Percentiles rank a stretch among this genome's conserved stretches.
Evolutionary conservation across 805 yeast species (phyloP).

Genomic region (Metschnikowia lunata): DNA sequence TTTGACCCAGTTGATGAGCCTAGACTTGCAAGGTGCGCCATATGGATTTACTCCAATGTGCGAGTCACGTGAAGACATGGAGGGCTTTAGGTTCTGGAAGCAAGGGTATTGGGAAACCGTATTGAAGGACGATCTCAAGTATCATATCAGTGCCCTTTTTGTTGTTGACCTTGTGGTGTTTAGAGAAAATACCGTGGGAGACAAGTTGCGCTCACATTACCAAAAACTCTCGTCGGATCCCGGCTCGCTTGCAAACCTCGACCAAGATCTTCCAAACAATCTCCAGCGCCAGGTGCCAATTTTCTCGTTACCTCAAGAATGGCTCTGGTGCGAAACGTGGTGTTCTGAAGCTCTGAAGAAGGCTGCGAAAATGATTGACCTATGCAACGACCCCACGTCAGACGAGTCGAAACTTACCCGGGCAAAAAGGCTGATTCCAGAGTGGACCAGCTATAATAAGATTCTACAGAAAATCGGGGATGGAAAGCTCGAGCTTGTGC

Average conservation of each 20-base stretch:
- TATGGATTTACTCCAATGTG: conserved; percentile 89
- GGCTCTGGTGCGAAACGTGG: conserved; percentile 96
- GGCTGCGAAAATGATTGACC: conserved; percentile 72
- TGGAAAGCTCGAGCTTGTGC: conserved; percentile 6
- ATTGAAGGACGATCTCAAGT: conserved; percentile 54
- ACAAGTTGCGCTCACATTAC: conserved; percentile 75
- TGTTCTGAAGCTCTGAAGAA: conserved; percentile 60
- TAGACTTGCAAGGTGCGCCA: conserved; percentile 75
- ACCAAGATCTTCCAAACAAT: conserved; percentile 92
- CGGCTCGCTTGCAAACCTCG: conserved; percentile 72
- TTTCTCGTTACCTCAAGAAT: conserved; percentile 69
- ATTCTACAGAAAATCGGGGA: conserved; percentile 32
- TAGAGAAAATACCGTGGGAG: conserved; percentile 70
- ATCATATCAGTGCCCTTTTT: conserved; percentile 81
- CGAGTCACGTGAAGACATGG: conserved; percentile 73
- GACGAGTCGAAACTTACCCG: conserved; percentile 73
- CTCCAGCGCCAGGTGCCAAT: conserved; percentile 67
- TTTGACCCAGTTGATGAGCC: conserved; percentile 58
- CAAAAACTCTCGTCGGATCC: conserved; percentile 79
- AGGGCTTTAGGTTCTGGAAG: conserved; percentile 88
- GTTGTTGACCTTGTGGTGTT: conserved; percentile 72
- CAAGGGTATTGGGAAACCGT: conserved; percentile 81
- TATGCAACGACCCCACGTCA: conserved; percentile 80
- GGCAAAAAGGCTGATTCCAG: conserved; percentile 73
- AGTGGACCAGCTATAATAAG: conserved; percentile 66